Conservation (phyloP, 208 protist species). For the Leishmania martiniquensis region DNA sequence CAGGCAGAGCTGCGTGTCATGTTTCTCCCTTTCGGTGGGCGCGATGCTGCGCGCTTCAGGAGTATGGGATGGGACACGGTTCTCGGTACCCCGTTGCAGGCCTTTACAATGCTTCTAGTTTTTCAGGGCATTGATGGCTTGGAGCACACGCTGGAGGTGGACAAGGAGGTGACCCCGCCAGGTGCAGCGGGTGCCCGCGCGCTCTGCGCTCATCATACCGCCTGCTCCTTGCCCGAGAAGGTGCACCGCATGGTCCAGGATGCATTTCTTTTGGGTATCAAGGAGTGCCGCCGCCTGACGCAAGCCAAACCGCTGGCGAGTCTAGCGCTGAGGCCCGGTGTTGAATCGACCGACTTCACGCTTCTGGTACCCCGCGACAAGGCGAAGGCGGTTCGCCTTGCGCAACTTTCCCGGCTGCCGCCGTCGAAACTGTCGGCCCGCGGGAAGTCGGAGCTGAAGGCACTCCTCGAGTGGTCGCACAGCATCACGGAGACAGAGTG, state of each 20-base stretch:
- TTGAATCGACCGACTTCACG: slow-evolving; percentile 71
- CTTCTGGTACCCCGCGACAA: slow-evolving; percentile 46
- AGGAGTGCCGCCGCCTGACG: slow-evolving; percentile 52
- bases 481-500: slow-evolving; percentile 19
- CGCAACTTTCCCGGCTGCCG: slow-evolving; percentile 61
- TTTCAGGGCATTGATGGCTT: slow-evolving; percentile 43
- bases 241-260: slow-evolving; percentile 31
- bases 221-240: slow-evolving; percentile 6
- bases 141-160: slow-evolving; percentile 22
- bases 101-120: slow-evolving; percentile 63
- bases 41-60: slow-evolving; percentile 48
- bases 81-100: slow-evolving; percentile 61
- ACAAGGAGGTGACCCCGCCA: neutral
- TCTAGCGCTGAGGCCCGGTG: slow-evolving; percentile 33
- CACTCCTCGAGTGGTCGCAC: slow-evolving; percentile 53
- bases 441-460: slow-evolving; percentile 40
- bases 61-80: slow-evolving; percentile 67
- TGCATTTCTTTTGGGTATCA: slow-evolving; percentile 57
- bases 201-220: neutral
- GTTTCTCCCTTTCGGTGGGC: slow-evolving; percentile 69
- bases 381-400: slow-evolving; percentile 60
- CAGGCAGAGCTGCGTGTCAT: slow-evolving; percentile 56
- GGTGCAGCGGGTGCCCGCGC: slow-evolving; percentile 2
- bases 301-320: slow-evolving; percentile 42
- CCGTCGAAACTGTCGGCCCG: slow-evolving; percentile 41